A percentile compares a stretch with the other conserved stretches of the same genome.
Evolutionary conservation across 2,329 filamentous ascomycete species (phyloP).

Genomic region (Fusarium euwallaceae): DNA sequence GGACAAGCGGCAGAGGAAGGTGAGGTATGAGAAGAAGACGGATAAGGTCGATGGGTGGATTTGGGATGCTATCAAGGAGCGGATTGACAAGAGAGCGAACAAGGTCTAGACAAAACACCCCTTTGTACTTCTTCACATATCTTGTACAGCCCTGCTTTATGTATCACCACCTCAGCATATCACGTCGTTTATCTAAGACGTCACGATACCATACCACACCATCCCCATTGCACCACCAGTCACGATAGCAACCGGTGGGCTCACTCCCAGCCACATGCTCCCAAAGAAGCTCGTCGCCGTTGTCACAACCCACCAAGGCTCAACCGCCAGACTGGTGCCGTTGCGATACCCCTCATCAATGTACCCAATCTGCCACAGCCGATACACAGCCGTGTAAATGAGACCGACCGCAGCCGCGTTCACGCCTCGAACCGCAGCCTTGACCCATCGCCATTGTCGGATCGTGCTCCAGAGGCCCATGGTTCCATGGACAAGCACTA

Average conservation of each 20-base stretch:
- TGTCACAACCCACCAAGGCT: conserved; percentile 75
- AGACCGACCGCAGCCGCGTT: conserved; percentile 73
- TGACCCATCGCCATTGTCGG: conserved; percentile 60
- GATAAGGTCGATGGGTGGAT: conserved; percentile 56
- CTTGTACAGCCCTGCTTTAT: background rate
- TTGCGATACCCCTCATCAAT: conserved; percentile 61
- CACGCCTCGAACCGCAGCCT: conserved; percentile 64
- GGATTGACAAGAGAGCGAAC: conserved; percentile 45
- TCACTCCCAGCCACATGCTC: conserved; percentile 49
- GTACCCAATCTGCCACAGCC: conserved; percentile 73
- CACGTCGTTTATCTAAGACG: conserved; percentile 2
- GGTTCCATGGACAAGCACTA: conserved; percentile 62
- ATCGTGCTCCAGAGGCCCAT: conserved; percentile 69
- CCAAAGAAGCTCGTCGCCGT: conserved; percentile 63
- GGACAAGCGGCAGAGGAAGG: conserved; percentile 40
- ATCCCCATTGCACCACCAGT: conserved; percentile 53
- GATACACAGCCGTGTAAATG: conserved; percentile 74
- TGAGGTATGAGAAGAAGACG: conserved; percentile 46
- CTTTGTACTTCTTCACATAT: background rate
- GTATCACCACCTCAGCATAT: background rate
- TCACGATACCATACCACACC: conserved; percentile 49
- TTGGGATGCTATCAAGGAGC: conserved; percentile 56
- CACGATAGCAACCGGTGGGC: conserved; percentile 51
- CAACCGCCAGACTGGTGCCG: conserved; percentile 67
- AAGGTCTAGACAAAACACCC: conserved; percentile 12